These are phyloP conservation scores for Sclerospora graminicola DNA, from an alignment of 352 stramenopile genomes.

Conservation along the genomic window DNA sequence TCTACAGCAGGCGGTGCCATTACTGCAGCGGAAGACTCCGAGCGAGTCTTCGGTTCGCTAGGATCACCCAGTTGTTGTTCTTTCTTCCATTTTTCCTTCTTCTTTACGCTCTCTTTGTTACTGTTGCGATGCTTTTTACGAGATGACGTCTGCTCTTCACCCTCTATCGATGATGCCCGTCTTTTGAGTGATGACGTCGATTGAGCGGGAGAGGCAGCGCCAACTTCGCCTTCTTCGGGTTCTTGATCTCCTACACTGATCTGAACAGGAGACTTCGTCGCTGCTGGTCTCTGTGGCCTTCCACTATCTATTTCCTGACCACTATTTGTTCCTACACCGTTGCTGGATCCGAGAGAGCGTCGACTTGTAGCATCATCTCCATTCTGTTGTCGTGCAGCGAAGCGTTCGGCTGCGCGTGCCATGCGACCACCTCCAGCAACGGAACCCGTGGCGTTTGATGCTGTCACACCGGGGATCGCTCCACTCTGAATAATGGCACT, in stretches of 20 bases:
- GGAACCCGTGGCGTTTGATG: slow-evolving; percentile 11
- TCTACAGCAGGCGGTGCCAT: slow-evolving; percentile 10
- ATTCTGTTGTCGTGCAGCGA: slow-evolving; percentile 36
- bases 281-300: slow-evolving; percentile 27
- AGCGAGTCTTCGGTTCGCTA: slow-evolving; percentile 8
- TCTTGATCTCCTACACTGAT: slow-evolving; percentile 17
- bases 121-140: slow-evolving; percentile 27
- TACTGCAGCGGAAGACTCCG: background rate
- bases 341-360: slow-evolving; percentile 7
- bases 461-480: slow-evolving; percentile 20
- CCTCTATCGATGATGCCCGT: slow-evolving; percentile 23
- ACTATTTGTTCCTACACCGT: slow-evolving; percentile 10
- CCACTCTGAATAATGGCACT: slow-evolving; percentile 69
- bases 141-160: slow-evolving; percentile 12
- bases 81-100: slow-evolving; percentile 29
- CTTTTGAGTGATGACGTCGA: slow-evolving; percentile 28
- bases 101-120: slow-evolving; percentile 22
- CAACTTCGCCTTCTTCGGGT: slow-evolving; percentile 49
- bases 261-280: slow-evolving; percentile 10
- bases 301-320: slow-evolving; percentile 15
- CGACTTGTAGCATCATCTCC: slow-evolving; percentile 11
- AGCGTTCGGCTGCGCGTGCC: slow-evolving; percentile 52
- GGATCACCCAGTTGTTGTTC: slow-evolving; percentile 6
- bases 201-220: slow-evolving; percentile 15
- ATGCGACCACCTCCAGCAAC: slow-evolving; percentile 41